A percentile compares a stretch with the other conserved stretches of the same genome.
phyloP scores from a whole-genome alignment of 2,329 filamentous ascomycete genomes.

The Aspergillus tubingensis region DNA sequence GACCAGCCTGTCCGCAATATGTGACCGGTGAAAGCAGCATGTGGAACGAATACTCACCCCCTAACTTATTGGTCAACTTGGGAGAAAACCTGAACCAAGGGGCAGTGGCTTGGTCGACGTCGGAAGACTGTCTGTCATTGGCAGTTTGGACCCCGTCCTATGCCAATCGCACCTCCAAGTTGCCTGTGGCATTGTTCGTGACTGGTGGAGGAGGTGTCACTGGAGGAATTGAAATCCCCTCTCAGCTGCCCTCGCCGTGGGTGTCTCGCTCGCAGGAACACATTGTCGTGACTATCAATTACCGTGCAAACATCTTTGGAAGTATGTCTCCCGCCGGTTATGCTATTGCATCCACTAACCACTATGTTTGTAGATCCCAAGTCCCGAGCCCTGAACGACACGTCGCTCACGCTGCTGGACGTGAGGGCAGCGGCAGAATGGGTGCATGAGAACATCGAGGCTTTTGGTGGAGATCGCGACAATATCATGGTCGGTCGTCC shows the following conservation, averaged over 20 bases:
- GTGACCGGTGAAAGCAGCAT: slow-evolving; percentile 12
- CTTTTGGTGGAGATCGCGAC: slow-evolving; percentile 37
- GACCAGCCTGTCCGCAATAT: slow-evolving; percentile 28
- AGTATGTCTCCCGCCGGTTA: background rate
- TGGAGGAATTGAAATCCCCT: slow-evolving; percentile 40
- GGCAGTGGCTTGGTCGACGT: slow-evolving; percentile 21
- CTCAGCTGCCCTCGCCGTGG: slow-evolving; percentile 30
- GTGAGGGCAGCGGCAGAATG: slow-evolving; percentile 31
- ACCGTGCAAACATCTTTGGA: slow-evolving; percentile 31
- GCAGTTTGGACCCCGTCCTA: slow-evolving; percentile 46
- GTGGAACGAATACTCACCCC: background rate
- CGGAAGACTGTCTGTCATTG: slow-evolving; percentile 49
- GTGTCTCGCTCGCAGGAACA: slow-evolving; percentile 43
- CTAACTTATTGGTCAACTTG: slow-evolving; percentile 9
- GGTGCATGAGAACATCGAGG: slow-evolving; percentile 36
- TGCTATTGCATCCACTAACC: too few species aligned
- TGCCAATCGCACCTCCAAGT: slow-evolving; percentile 15
- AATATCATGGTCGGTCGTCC: slow-evolving; percentile 16
- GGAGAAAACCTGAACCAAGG: slow-evolving; percentile 20
- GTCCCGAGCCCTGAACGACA: slow-evolving; percentile 3
- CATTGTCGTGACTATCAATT: slow-evolving; percentile 45
- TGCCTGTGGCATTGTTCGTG: slow-evolving; percentile 27
- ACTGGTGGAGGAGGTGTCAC: slow-evolving; percentile 27
- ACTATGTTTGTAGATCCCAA: slow-evolving; percentile 12
- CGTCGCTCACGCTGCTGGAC: slow-evolving; percentile 17